A percentile compares a stretch with the other conserved stretches of the same genome.
Conservation (phyloP, 2,329 filamentous ascomycete species). For the Ceratocystiopsis minuta region DNA sequence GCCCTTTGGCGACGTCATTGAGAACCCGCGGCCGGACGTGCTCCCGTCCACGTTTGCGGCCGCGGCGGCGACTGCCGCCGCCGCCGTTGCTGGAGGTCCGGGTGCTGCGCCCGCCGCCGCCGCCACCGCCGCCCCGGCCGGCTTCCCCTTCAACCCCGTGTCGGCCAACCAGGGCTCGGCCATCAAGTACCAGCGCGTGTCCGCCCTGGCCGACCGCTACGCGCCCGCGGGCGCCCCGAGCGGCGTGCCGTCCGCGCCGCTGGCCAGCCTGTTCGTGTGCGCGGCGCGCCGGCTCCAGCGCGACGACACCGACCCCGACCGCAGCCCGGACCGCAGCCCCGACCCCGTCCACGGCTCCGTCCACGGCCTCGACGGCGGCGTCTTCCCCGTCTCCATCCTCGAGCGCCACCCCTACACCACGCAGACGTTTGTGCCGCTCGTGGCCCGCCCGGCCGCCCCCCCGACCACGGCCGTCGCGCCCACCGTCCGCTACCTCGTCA, state of each 20-base stretch:
- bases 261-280: constrained; percentile 84
- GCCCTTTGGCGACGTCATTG: constrained; percentile 67
- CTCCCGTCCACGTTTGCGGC: constrained; percentile 24
- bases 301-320: constrained; percentile 1
- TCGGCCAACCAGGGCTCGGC: constrained; percentile 74
- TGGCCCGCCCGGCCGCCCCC: constrained; percentile 11
- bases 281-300: constrained; percentile 33
- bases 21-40: constrained; percentile 47
- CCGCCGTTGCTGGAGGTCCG: no score
- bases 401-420: constrained; percentile 89
- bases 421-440: constrained; percentile 78
- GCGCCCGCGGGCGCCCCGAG: constrained; percentile 34
- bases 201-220: constrained; percentile 56
- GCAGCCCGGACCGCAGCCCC: constrained; percentile 2
- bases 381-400: constrained; percentile 54
- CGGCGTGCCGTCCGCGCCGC: constrained; percentile 34
- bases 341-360: not conserved
- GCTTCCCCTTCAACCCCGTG: constrained; percentile 27
- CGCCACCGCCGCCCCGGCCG: no score
- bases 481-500: constrained; percentile 48
- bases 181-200: constrained; percentile 69
- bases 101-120: no score
- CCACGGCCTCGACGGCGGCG: constrained; percentile 4
- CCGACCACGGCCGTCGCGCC: constrained; percentile 15
- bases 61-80: constrained; percentile 5